Evolutionary conservation across 2,329 filamentous ascomycete genomes (phyloP).

Genomic region (Fusarium subtropicale): DNA sequence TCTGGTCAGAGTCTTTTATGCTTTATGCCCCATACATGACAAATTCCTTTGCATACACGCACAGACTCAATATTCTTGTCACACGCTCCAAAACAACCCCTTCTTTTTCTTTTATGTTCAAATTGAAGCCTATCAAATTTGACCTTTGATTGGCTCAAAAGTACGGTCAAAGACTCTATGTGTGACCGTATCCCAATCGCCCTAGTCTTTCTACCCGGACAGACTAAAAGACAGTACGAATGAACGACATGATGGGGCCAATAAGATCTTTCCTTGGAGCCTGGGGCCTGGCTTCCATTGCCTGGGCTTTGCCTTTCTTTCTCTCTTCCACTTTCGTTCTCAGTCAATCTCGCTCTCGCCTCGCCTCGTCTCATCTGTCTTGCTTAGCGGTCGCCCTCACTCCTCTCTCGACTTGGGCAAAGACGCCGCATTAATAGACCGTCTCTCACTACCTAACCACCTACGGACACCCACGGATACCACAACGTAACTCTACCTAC

Average conservation of each 20-base stretch:
- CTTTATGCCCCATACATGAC: background rate
- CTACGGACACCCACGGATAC: background rate
- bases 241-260: constrained; percentile 35
- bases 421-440: constrained; percentile 31
- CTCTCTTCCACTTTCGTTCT: constrained; percentile 7
- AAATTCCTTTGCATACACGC: background rate
- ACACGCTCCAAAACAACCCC: constrained; percentile 7
- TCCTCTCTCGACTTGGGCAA: constrained; percentile 36
- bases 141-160: constrained; percentile 15
- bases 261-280: constrained; percentile 20
- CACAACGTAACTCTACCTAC: constrained; percentile 1
- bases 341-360: constrained; percentile 6
- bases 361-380: constrained; percentile 1
- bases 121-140: constrained; percentile 9
- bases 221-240: constrained; percentile 39
- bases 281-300: constrained; percentile 28
- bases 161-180: constrained; percentile 24
- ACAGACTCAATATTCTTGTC: constrained; percentile 20
- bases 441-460: constrained; percentile 4
- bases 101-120: constrained; percentile 16
- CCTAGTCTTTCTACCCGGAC: constrained; percentile 11
- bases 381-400: constrained; percentile 20
- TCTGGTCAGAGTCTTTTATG: background rate
- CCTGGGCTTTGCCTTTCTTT: constrained; percentile 1
- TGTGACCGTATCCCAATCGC: constrained; percentile 24